phyloP scores from a whole-genome alignment of 2,329 filamentous ascomycete genomes.

The Sporothrix schenckii region DNA sequence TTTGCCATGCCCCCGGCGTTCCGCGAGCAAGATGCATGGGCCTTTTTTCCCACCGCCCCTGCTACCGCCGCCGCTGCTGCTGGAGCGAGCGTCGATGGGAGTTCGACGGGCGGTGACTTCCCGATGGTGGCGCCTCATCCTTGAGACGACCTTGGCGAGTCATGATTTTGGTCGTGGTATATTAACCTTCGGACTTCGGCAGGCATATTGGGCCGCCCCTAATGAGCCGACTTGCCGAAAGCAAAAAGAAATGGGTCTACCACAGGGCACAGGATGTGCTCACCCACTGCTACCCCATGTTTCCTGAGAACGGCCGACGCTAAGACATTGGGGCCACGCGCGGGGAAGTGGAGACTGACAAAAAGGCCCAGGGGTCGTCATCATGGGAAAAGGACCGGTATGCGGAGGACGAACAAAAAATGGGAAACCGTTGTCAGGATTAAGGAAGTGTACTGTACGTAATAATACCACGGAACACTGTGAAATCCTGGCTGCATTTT shows the following conservation, averaged over 20 bases:
- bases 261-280: neutral
- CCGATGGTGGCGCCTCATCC: neutral
- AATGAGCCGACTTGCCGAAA: constrained; percentile 5
- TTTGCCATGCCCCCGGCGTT: constrained; percentile 10
- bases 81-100: neutral
- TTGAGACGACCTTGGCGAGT: neutral
- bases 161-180: neutral
- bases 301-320: neutral
- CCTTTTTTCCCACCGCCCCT: neutral
- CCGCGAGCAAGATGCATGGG: neutral
- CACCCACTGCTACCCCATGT: neutral
- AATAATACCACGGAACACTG: neutral
- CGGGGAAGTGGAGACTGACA: neutral
- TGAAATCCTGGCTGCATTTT: neutral
- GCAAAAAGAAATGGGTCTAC: neutral
- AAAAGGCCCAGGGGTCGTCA: constrained; percentile 1
- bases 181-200: neutral
- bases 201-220: neutral
- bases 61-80: neutral
- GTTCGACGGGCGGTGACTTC: constrained; percentile 4
- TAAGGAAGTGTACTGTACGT: neutral
- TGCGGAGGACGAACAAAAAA: neutral
- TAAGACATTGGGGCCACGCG: neutral
- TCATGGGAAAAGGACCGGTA: neutral
- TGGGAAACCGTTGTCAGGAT: neutral